Percentiles rank a stretch among this genome's conserved stretches.
phyloP scores from a whole-genome alignment of 192 early-diverging fungal genomes.

The Rhizophagus sp. region DNA sequence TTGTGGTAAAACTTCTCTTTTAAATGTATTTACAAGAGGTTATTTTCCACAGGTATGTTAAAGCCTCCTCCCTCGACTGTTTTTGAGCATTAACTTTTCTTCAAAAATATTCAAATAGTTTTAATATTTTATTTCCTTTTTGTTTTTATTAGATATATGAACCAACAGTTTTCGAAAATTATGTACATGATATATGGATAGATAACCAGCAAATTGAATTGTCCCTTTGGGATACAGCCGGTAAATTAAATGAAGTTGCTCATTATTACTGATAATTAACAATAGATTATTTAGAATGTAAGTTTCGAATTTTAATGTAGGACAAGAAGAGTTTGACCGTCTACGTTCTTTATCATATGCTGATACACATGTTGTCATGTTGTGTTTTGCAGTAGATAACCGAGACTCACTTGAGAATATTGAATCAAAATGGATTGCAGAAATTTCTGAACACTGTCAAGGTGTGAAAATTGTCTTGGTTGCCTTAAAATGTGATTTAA shows the following conservation, averaged over 20 bases:
- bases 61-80: too few species aligned
- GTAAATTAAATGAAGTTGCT: slow-evolving; percentile 19
- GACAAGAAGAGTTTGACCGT: slow-evolving; percentile 95
- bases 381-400: slow-evolving; percentile 89
- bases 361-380: slow-evolving; percentile 89
- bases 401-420: slow-evolving; percentile 83
- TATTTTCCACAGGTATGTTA: slow-evolving; percentile 42
- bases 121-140: slow-evolving; percentile 4
- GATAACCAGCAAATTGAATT: slow-evolving; percentile 40
- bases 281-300: neutral
- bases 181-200: slow-evolving; percentile 40
- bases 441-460: slow-evolving; percentile 83
- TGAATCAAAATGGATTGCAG: slow-evolving; percentile 77
- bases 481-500: slow-evolving; percentile 86
- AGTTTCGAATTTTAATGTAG: slow-evolving; percentile 36
- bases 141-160: slow-evolving; percentile 38
- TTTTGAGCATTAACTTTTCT: too few species aligned
- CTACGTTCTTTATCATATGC: slow-evolving; percentile 90
- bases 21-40: slow-evolving; percentile 44
- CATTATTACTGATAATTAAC: neutral
- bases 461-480: slow-evolving; percentile 84
- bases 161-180: slow-evolving; percentile 47
- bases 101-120: too few species aligned
- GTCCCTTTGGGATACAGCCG: slow-evolving; percentile 46
- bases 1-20: slow-evolving; percentile 43